Evolutionary conservation across 2,329 filamentous ascomycete species (phyloP).

Genomic region (Phaeosphaeriaceae sp.): DNA sequence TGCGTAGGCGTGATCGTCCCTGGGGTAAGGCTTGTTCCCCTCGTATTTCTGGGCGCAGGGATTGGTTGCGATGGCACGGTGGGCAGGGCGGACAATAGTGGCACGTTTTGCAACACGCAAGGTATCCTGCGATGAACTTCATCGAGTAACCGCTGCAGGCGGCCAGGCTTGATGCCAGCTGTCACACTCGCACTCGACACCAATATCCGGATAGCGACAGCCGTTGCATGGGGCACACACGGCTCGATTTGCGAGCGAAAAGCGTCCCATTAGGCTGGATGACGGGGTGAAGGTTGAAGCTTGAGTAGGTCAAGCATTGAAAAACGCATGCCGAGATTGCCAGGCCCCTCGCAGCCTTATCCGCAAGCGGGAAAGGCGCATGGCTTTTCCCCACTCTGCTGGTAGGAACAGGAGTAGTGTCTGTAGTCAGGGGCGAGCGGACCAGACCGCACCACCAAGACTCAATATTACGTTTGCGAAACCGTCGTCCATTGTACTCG

Average conservation of each 20-base stretch:
- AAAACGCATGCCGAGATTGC: constrained; percentile 17
- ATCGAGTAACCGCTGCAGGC: background rate
- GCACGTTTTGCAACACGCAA: constrained; percentile 14
- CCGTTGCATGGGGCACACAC: constrained; percentile 1
- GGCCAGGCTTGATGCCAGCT: background rate
- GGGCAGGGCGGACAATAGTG: constrained; percentile 10
- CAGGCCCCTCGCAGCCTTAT: constrained; percentile 8
- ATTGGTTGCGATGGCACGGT: constrained; percentile 19
- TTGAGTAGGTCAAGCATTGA: constrained; percentile 31
- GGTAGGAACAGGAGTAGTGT: constrained; percentile 18
- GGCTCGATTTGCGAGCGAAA: constrained; percentile 7
- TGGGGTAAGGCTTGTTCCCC: constrained; percentile 20
- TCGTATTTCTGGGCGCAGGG: constrained; percentile 35
- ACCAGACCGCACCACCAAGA: constrained; percentile 2
- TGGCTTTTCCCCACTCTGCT: constrained; percentile 10
- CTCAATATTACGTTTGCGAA: constrained; percentile 7
- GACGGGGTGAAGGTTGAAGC: constrained; percentile 21
- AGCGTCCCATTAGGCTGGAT: constrained; percentile 14
- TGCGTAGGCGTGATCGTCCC: constrained; percentile 28
- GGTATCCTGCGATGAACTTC: background rate
- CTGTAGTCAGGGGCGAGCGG: constrained; percentile 18
- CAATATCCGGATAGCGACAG: background rate
- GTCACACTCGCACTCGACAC: background rate
- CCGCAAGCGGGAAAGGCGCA: background rate
- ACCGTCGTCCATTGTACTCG: background rate